phyloP scores from a whole-genome alignment of 495 filamentous ascomycete genomes.

The Massariosphaeria phaeospora region DNA sequence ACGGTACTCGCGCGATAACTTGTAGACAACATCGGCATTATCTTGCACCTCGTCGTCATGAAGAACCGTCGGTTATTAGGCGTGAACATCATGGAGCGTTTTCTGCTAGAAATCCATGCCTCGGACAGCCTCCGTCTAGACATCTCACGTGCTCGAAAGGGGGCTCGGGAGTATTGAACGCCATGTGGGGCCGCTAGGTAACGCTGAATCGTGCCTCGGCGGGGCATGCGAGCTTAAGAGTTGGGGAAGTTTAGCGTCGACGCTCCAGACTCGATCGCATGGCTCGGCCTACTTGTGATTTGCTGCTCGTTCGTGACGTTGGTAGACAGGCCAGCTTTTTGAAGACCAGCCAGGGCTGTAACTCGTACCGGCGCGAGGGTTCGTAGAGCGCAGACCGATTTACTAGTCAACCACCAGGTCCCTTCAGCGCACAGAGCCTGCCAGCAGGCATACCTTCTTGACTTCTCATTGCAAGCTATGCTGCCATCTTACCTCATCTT shows the following conservation, averaged over 20 bases:
- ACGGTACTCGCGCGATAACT: constrained; percentile 41
- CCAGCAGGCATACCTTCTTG: no score
- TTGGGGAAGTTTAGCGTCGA: constrained; percentile 37
- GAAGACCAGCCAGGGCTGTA: no score
- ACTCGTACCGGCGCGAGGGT: no score
- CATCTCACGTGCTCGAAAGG: constrained; percentile 39
- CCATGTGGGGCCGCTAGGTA: constrained; percentile 37
- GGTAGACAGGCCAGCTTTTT: no score
- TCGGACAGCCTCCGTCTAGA: constrained; percentile 39
- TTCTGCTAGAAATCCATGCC: constrained; percentile 38
- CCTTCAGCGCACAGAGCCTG: no score
- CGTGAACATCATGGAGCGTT: constrained; percentile 38
- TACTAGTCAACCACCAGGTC: no score
- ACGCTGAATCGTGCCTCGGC: constrained; percentile 37
- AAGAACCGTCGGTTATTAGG: constrained; percentile 38
- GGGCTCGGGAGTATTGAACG: constrained; percentile 37
- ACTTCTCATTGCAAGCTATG: no score
- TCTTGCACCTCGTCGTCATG: constrained; percentile 37
- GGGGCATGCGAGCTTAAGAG: constrained; percentile 36
- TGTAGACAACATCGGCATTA: constrained; percentile 43
- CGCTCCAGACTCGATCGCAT: constrained; percentile 34
- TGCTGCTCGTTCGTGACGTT: constrained; percentile 33
- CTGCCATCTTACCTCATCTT: no score
- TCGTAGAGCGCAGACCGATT: no score
- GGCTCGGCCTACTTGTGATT: constrained; percentile 29